phyloP scores from a whole-genome alignment of 2,329 filamentous ascomycete species.

The Thielaviopsis punctulata region DNA sequence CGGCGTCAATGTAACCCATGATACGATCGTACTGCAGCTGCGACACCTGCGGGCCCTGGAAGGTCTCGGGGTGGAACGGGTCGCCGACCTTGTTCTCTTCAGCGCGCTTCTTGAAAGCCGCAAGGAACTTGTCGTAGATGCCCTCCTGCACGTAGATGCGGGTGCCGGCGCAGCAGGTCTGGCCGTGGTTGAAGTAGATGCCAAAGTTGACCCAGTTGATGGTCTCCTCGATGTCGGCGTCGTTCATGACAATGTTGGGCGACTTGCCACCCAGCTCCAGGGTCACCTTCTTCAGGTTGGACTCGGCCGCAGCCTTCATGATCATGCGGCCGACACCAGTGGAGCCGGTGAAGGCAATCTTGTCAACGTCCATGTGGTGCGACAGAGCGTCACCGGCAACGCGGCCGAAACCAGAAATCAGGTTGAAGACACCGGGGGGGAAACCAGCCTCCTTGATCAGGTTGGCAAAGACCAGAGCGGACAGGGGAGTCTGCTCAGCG shows the following conservation, averaged over 20 bases:
- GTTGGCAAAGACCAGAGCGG: slow-evolving; percentile 22
- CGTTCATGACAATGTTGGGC: slow-evolving; percentile 46
- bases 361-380: slow-evolving; percentile 50
- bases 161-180: slow-evolving; percentile 42
- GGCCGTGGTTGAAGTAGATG: slow-evolving; percentile 37
- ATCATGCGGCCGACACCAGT: slow-evolving; percentile 54
- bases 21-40: slow-evolving; percentile 32
- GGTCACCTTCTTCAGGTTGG: slow-evolving; percentile 45
- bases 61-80: slow-evolving; percentile 19
- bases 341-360: slow-evolving; percentile 62
- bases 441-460: slow-evolving; percentile 57
- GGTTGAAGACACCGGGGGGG: slow-evolving; percentile 57
- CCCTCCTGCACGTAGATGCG: slow-evolving; percentile 38
- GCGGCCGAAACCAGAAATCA: slow-evolving; percentile 52
- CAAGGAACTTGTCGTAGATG: slow-evolving; percentile 38
- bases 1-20: slow-evolving; percentile 27
- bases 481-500: slow-evolving; percentile 36
- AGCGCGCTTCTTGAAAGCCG: slow-evolving; percentile 33
- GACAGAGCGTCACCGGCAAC: slow-evolving; percentile 50
- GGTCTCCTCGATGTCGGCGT: slow-evolving; percentile 45
- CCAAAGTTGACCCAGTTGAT: slow-evolving; percentile 32
- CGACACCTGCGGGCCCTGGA: slow-evolving; percentile 32
- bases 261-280: slow-evolving; percentile 54
- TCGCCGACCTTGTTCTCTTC: slow-evolving; percentile 22
- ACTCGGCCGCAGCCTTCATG: slow-evolving; percentile 52